Conservation (phyloP, 306 rosid genomes). For the Pyrus pyrifolia region DNA sequence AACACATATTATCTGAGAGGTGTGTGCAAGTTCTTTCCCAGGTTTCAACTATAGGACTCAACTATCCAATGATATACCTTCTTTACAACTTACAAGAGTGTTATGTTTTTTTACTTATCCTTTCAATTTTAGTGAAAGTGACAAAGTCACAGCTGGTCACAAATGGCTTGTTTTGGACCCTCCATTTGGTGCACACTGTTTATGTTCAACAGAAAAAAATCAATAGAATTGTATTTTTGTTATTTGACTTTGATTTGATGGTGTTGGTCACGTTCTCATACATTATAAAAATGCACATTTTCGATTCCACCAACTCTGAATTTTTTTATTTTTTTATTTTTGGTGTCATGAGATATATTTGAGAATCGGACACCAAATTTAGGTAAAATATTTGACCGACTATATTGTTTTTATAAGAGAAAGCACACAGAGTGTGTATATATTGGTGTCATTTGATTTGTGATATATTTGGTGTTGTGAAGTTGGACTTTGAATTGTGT, state of each 20-base stretch:
- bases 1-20: too few species aligned
- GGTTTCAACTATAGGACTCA: too few species aligned
- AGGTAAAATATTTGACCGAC: background rate
- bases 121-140: too few species aligned
- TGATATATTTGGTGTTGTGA: too few species aligned
- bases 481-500: background rate
- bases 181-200: constrained; percentile 2
- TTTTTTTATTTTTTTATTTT: background rate
- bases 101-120: too few species aligned
- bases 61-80: too few species aligned
- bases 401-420: background rate
- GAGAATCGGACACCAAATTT: background rate
- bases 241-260: background rate
- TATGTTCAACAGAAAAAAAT: background rate
- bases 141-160: constrained; percentile 10
- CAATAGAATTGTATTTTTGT: background rate
- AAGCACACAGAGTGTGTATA: background rate
- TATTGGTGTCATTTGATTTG: background rate
- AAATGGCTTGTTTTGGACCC: constrained; percentile 13
- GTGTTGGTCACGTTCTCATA: constrained; percentile 17
- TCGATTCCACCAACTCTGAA: background rate
- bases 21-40: too few species aligned
- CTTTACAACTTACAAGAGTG: too few species aligned
- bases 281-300: background rate
- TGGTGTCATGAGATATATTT: background rate